Evolutionary conservation across 345 rosid genomes (phyloP).

Genomic region (Iberis pinnata): DNA sequence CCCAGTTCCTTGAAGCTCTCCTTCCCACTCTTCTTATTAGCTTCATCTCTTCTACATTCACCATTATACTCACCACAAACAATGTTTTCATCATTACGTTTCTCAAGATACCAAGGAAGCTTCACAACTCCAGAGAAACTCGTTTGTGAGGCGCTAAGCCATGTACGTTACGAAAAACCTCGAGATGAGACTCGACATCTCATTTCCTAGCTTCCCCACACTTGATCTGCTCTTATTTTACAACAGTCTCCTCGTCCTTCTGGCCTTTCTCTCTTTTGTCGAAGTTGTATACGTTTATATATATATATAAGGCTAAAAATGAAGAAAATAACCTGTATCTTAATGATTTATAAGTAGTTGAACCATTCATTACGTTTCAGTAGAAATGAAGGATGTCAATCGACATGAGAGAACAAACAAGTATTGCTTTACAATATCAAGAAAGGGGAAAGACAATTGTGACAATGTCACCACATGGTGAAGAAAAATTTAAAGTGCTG

Average conservation of each 20-base stretch:
- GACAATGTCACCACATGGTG: too few relatives aligned
- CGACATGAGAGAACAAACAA: too few relatives aligned
- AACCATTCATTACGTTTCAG: too few relatives aligned
- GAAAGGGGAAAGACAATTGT: too few relatives aligned
- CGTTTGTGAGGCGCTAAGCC: slow-evolving; percentile 58
- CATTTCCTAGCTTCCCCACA: slow-evolving; percentile 66
- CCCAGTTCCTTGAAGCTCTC: slow-evolving; percentile 67
- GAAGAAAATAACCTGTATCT: too few relatives aligned
- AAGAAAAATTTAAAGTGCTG: too few relatives aligned
- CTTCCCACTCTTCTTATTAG: slow-evolving; percentile 53
- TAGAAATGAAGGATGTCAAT: too few relatives aligned
- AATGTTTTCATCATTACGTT: slow-evolving; percentile 31
- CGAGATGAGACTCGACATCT: slow-evolving; percentile 77
- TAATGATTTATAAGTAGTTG: too few relatives aligned
- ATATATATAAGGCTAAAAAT: too few relatives aligned
- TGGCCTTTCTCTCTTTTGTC: slow-evolving; percentile 84
- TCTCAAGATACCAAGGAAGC: slow-evolving; percentile 86
- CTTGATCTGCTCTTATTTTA: slow-evolving; percentile 74
- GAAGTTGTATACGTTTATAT: slow-evolving; percentile 76
- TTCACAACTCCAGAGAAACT: slow-evolving; percentile 40
- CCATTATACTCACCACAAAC: slow-evolving; percentile 25
- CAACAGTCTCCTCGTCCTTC: slow-evolving; percentile 79
- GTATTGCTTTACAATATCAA: too few relatives aligned
- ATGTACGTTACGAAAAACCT: slow-evolving; percentile 64
- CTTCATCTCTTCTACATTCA: slow-evolving; percentile 25